A percentile compares a stretch with the other conserved stretches of the same genome.
These are phyloP conservation scores for Anethum foeniculum DNA, from an alignment of 140 eudicot genomes.

Conservation along the genomic window DNA sequence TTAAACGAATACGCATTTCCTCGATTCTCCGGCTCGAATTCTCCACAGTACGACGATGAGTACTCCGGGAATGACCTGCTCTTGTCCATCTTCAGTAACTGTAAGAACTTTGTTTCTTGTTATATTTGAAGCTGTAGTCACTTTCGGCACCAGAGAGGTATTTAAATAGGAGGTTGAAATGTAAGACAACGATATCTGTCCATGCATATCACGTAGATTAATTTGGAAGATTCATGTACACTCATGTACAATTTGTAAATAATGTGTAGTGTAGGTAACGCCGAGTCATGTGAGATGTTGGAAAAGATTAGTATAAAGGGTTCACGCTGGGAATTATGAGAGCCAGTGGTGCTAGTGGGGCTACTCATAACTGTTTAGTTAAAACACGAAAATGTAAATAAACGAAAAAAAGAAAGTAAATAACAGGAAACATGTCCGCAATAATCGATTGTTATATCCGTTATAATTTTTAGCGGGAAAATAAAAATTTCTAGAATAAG, in stretches of 20 bases:
- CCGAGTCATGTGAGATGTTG: constrained; percentile 8
- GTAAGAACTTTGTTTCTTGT: no score
- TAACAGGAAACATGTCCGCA: no score
- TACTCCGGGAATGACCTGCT: constrained; percentile 61
- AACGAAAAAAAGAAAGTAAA: no score
- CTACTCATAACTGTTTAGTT: background rate
- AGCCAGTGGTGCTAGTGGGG: constrained; percentile 9
- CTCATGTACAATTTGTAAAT: background rate
- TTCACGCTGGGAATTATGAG: constrained; percentile 12
- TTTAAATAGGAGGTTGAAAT: background rate
- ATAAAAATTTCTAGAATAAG: no score
- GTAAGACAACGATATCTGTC: background rate
- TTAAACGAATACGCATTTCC: constrained; percentile 42
- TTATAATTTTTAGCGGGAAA: no score
- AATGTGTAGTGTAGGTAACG: background rate
- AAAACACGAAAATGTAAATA: no score
- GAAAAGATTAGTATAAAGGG: background rate
- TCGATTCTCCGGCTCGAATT: constrained; percentile 26
- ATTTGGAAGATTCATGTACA: background rate
- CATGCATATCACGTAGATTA: constrained; percentile 1
- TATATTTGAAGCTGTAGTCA: background rate
- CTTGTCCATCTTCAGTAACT: constrained; percentile 41
- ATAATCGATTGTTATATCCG: no score
- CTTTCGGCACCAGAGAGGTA: background rate
- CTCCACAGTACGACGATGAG: constrained; percentile 37